These are phyloP conservation scores for Ormosia emarginata DNA, from an alignment of 306 rosid species.

Conservation along the genomic window DNA sequence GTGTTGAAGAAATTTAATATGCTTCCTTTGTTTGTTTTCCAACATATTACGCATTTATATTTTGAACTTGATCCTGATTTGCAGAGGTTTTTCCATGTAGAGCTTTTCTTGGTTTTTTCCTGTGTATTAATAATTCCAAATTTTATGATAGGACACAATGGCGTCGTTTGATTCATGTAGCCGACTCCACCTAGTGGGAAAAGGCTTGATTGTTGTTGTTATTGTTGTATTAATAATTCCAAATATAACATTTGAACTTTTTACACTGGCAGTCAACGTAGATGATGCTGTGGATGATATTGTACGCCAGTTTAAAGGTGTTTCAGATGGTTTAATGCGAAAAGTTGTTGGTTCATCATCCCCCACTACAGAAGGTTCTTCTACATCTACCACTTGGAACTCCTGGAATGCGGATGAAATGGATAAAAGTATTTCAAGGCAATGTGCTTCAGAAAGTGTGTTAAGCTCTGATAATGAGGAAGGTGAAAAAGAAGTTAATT, in stretches of 20 bases:
- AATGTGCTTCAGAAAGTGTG: conserved; percentile 41
- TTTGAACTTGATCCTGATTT: background rate
- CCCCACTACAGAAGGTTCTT: conserved; percentile 39
- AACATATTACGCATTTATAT: background rate
- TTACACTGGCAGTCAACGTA: conserved; percentile 70
- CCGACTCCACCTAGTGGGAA: no score
- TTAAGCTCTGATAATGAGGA: conserved; percentile 71
- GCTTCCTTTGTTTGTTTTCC: background rate
- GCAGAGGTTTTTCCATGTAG: background rate
- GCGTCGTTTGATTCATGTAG: no score
- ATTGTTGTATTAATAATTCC: background rate
- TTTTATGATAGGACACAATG: no score
- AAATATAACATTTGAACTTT: background rate
- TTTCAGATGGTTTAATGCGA: conserved; percentile 83
- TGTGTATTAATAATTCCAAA: background rate
- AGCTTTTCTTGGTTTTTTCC: background rate
- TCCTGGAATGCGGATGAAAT: conserved; percentile 51
- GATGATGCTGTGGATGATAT: conserved; percentile 98
- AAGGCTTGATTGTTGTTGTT: no score
- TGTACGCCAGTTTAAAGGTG: conserved; percentile 94
- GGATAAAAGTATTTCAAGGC: conserved; percentile 33
- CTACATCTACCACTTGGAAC: conserved; percentile 33
- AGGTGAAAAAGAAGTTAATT: conserved; percentile 42
- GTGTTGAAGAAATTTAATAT: background rate
- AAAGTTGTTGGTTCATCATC: conserved; percentile 65